Base-by-base conservation (phyloP, 192 early-diverging fungal genomes). In the Backusella australiensis region DNA sequence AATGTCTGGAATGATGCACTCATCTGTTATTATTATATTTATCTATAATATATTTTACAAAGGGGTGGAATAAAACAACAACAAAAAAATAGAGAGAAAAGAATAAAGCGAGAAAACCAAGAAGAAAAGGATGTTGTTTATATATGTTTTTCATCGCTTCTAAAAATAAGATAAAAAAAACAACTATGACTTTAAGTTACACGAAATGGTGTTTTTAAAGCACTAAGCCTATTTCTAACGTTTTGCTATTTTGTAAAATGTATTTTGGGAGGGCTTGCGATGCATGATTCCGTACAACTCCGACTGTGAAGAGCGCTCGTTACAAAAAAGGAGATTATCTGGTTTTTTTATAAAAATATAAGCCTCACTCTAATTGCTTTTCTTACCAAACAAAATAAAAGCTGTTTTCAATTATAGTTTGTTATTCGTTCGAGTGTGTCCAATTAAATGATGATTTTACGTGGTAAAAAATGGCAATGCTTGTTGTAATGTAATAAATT, bases 231-330 rank as follows among this genome's bases (percentile, higher is more conserved):
- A 59, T 12, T 59, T 59, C 12, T 59, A 59, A n/a, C 56, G n/a
- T 26, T 21, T 59, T 59, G 56, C 56, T 59, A 59, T 59, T 59
- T 59, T 59, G 56, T 59, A 59, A 26, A 56, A 53, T 56, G 56
- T 59, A 59, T 21, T 21, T 26, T 59, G n/a, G 56, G n/a, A 59
- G n/a, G 23, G 56, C 23, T 59, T 59, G 8, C 8, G 3, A 12
- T 59, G 56, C 56, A 59, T 59, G 56, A 59, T 59, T 59, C 56
- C 56, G 56, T 29, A 1, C 56, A 59, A 59, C 56, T 59, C 56
- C 52, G 52, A 53, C 23, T 53, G 19, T 19, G 19, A 53, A 53
- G 19, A 53, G 19, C 9, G n/a, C 8, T 6, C 4, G 11, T 14
- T 21, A 53, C 52, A 53, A 53, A 53, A 53, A 53, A 53, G 52